Evolutionary conservation across 2,329 filamentous ascomycete species (phyloP), one percentile per base, ranked within the genome.

Genomic region (Neonectria faginata): DNA sequence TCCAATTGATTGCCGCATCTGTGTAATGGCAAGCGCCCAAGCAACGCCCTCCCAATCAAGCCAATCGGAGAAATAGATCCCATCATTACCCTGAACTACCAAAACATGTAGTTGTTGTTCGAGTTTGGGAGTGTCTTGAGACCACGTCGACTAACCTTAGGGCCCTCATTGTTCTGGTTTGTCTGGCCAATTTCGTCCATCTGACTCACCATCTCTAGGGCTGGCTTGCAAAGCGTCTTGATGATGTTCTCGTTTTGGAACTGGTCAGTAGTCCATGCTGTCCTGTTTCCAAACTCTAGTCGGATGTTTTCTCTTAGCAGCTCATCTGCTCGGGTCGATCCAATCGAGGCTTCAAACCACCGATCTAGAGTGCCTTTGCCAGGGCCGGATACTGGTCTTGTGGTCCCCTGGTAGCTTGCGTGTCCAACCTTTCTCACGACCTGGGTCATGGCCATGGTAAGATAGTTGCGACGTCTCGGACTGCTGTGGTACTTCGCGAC

Each of bases 111-210:
- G 11, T 51, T 44, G 39, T 57, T 61, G 20, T 45, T 27, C 20
- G 41, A 50, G 18, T 64, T 62, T 41, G 54, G 25, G 12, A 65
- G 45, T 9, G 48, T 53, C 25, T 67, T 62, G 20, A 65, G 60
- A 14, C 44, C 45, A 3, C 53, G 57, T 50, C 51, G 55, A 29
- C 57, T 52, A 44, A 64, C 58, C 22, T 57, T 51, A 14, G 62
- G 55, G 0, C 63, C 62, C 44, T 72, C 64, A 0, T 63, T 67
- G 27, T 77, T 76, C 36, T 72, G 58, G 39, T 79, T 79, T 2
- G 62, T 67, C 4, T 50, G 36, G 0, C 78, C 78, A 12, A 79
- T 65, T 0, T 62, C 42, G 57, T 79, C 77, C 74, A 79, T 77
- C n/a, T 70, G 64, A 1, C 66, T 57, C 11, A 79, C 62, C 73